Evolutionary conservation across 768 basidiomycete genomes (phyloP).

Genomic region (Trametes sanguinea): DNA sequence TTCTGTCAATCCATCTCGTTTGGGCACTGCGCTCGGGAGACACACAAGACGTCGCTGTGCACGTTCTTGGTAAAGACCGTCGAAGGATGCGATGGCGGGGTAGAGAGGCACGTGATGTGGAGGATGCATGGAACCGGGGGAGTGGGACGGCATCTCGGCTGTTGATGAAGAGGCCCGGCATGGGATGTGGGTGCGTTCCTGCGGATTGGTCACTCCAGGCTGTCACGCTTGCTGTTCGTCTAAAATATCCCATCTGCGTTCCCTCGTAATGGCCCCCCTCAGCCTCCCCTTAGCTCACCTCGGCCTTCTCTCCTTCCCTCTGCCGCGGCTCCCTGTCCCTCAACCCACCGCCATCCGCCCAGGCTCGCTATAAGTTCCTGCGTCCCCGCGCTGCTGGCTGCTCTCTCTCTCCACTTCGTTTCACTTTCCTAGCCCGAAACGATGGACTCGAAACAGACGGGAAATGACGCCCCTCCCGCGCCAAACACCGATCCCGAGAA

Average conservation of each 20-base stretch:
- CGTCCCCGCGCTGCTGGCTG: conserved; percentile 3
- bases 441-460: conserved; percentile 4
- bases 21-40: no score
- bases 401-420: background rate
- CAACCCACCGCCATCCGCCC: background rate
- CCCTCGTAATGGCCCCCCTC: background rate
- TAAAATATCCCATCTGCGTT: conserved; percentile 8
- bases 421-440: background rate
- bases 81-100: background rate
- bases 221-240: conserved; percentile 15
- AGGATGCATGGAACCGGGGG: background rate
- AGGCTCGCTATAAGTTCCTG: background rate
- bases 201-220: conserved; percentile 1
- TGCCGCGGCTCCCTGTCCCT: conserved; percentile 2
- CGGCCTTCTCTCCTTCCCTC: background rate
- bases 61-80: background rate
- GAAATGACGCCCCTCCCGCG: background rate
- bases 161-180: conserved; percentile 5
- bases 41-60: no score
- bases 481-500: conserved; percentile 9
- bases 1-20: no score
- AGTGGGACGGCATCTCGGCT: conserved; percentile 15
- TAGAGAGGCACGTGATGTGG: background rate
- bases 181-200: background rate
- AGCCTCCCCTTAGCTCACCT: conserved; percentile 1